phyloP scores from a whole-genome alignment of 1,284 basidiomycete species.

The Chondrostereum purpureum region DNA sequence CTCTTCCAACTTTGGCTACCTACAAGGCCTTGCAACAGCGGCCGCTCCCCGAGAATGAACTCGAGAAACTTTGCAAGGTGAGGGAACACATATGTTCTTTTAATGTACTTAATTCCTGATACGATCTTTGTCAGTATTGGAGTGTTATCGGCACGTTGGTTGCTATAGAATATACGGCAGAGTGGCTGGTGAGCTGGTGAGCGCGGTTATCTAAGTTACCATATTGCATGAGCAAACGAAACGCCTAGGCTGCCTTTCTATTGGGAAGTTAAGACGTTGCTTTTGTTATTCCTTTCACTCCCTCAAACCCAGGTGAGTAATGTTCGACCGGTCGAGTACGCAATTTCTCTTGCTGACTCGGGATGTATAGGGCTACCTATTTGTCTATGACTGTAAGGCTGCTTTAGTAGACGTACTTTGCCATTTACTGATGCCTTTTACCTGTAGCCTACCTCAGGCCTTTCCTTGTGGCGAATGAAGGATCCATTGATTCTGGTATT shows the following conservation, averaged over 20 bases:
- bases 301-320: constrained; percentile 64
- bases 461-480: constrained; percentile 60
- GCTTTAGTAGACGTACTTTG: neutral
- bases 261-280: constrained; percentile 63
- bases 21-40: constrained; percentile 61
- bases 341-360: constrained; percentile 4
- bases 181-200: constrained; percentile 69
- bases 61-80: constrained; percentile 43
- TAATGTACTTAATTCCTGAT: neutral
- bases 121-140: constrained; percentile 59
- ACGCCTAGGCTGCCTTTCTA: constrained; percentile 73
- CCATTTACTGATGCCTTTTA: constrained; percentile 25
- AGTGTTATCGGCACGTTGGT: constrained; percentile 49
- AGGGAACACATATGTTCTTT: too few species aligned
- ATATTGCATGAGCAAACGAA: too few species aligned
- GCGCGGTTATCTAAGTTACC: too few species aligned
- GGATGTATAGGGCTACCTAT: constrained; percentile 57
- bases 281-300: constrained; percentile 68
- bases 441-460: constrained; percentile 43
- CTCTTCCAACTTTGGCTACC: constrained; percentile 55
- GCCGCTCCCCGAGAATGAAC: constrained; percentile 49
- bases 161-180: constrained; percentile 61
- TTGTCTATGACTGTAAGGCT: constrained; percentile 44
- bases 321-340: neutral
- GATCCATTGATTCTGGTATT: constrained; percentile 60